Evolutionary conservation across 2,329 filamentous ascomycete genomes (phyloP).

Genomic region (Cladorrhinum sp.): DNA sequence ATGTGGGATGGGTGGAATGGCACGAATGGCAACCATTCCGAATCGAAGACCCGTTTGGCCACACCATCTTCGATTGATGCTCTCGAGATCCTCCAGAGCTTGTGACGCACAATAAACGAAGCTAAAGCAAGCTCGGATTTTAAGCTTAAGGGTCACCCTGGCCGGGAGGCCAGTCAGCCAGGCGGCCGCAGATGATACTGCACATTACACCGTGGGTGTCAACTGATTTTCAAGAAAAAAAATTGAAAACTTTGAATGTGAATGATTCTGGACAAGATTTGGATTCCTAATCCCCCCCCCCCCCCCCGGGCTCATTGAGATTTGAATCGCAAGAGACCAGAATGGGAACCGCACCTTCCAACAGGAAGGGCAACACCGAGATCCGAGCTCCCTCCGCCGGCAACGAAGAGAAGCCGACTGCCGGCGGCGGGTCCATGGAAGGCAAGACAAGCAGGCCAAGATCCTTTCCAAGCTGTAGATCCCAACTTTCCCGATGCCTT

Average conservation of each 20-base stretch:
- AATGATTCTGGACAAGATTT: background rate
- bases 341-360: too few species aligned
- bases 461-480: background rate
- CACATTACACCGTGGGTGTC: background rate
- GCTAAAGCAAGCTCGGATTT: background rate
- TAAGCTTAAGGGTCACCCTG: background rate
- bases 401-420: too few species aligned
- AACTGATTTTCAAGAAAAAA: background rate
- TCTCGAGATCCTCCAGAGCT: background rate
- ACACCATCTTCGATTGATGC: conserved; percentile 4
- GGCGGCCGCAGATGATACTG: background rate
- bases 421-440: too few species aligned
- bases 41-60: background rate
- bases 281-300: too few species aligned
- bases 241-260: background rate
- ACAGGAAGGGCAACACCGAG: too few species aligned
- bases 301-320: too few species aligned
- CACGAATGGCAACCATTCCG: background rate
- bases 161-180: background rate
- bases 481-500: background rate
- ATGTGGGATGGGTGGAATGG: too few species aligned
- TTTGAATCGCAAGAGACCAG: too few species aligned
- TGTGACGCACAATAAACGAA: background rate
- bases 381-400: too few species aligned
- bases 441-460: too few species aligned